Conservation (phyloP, 306 rosid genomes). For the Sesbania bispinosa region DNA sequence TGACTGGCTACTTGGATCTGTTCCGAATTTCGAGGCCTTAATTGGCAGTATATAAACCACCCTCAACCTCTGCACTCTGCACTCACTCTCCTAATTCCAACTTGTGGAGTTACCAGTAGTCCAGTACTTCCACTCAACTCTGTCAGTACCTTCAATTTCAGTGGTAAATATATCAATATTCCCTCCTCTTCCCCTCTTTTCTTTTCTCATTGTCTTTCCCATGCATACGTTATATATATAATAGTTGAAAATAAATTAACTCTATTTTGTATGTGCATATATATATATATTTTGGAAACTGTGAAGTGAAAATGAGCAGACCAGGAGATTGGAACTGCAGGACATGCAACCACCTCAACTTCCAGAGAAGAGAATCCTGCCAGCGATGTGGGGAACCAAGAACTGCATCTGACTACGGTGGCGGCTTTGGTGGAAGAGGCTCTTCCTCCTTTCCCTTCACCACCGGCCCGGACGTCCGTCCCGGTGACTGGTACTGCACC, state of each 20-base stretch:
- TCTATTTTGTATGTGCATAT: no score
- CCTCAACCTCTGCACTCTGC: conserved; percentile 27
- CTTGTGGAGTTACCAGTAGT: no score
- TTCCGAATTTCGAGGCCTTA: conserved; percentile 55
- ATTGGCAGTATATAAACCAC: conserved; percentile 63
- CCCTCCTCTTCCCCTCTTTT: no score
- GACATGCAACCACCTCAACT: conserved; percentile 83
- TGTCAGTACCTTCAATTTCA: not conserved
- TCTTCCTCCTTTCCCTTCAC: conserved; percentile 57
- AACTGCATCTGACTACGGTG: conserved; percentile 31
- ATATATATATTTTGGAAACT: not conserved
- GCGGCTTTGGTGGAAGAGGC: conserved; percentile 41
- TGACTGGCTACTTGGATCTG: conserved; percentile 21
- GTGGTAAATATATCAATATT: not conserved
- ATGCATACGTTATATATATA: no score
- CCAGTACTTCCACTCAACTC: no score
- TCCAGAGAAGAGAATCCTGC: conserved; percentile 83
- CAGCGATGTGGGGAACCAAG: conserved; percentile 71
- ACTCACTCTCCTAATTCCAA: conserved; percentile 30
- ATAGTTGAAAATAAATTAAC: no score
- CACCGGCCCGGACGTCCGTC: conserved; percentile 85
- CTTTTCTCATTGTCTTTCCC: no score
- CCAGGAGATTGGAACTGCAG: conserved; percentile 98
- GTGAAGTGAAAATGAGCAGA: conserved; percentile 50
- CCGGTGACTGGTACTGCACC: conserved; percentile 90